Conservation (phyloP, 139 green algal genomes). For the Volvox africanus region DNA sequence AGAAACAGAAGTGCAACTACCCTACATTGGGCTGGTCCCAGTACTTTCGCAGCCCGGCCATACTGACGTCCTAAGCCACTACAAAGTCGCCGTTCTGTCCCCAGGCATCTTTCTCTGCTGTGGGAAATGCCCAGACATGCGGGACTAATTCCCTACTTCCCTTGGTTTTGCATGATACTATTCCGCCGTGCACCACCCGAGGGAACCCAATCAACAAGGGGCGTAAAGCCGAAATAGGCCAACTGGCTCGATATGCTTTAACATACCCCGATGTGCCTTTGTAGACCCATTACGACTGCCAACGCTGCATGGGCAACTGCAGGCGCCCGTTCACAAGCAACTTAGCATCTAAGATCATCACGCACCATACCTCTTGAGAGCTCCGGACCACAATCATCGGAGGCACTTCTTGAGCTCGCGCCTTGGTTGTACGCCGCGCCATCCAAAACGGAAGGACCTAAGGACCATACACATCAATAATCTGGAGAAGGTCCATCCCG, state of each 20-base stretch:
- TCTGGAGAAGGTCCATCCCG: neutral
- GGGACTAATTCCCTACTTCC: constrained; percentile 3
- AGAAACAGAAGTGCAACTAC: neutral
- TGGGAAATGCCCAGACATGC: constrained; percentile 1
- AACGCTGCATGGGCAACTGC: constrained; percentile 13
- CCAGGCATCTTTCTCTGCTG: constrained; percentile 8
- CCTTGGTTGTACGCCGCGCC: neutral
- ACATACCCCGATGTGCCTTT: neutral
- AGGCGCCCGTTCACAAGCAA: neutral
- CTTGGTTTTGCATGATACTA: neutral
- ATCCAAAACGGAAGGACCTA: neutral
- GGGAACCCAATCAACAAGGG: neutral
- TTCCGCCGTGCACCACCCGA: neutral
- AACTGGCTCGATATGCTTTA: neutral
- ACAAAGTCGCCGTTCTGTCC: neutral
- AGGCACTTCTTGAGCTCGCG: neutral
- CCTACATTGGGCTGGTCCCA: neutral
- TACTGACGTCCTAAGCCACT: neutral
- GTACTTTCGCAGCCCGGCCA: neutral
- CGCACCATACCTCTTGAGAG: too few species aligned
- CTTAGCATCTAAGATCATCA: neutral
- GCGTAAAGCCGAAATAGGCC: neutral
- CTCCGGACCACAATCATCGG: too few species aligned
- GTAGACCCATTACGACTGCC: neutral
- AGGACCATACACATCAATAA: neutral